Percentiles rank a stretch among this genome's conserved stretches.
Conservation (phyloP, 2,329 filamentous ascomycete species). For the Aspergillus sp. region DNA sequence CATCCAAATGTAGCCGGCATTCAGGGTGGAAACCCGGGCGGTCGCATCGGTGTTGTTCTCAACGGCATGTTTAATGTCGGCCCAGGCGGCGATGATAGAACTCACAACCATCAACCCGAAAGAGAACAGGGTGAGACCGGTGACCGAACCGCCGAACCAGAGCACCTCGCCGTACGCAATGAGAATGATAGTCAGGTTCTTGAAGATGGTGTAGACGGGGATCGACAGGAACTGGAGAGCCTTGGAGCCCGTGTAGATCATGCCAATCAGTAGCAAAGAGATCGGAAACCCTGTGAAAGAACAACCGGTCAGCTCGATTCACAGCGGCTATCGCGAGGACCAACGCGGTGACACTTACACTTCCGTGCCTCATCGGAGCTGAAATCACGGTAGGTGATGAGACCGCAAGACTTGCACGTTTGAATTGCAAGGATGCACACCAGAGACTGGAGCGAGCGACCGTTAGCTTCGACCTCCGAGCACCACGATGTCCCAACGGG, state of each 20-base stretch:
- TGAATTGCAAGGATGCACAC: constrained; percentile 87
- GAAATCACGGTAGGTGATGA: constrained; percentile 84
- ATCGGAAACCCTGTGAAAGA: constrained; percentile 79
- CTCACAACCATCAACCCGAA: constrained; percentile 97
- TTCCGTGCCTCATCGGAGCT: constrained; percentile 86
- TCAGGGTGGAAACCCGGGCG: constrained; percentile 80
- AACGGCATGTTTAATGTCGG: constrained; percentile 86
- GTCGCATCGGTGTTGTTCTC: constrained; percentile 66
- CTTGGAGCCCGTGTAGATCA: constrained; percentile 98
- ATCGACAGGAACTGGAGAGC: constrained; percentile 95
- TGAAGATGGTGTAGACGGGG: constrained; percentile 99
- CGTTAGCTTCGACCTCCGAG: not conserved
- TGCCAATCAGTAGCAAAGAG: constrained; percentile 90
- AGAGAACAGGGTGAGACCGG: constrained; percentile 80
- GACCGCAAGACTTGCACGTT: constrained; percentile 72
- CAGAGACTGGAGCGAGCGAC: constrained; percentile 61
- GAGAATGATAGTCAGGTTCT: constrained; percentile 98
- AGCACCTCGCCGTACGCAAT: constrained; percentile 98
- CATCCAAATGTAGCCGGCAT: constrained; percentile 98
- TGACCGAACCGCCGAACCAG: constrained; percentile 95
- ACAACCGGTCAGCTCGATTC: constrained; percentile 4
- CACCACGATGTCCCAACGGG: not conserved
- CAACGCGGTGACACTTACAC: constrained; percentile 60
- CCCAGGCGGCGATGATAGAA: constrained; percentile 93
- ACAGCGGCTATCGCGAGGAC: not conserved